Evolutionary conservation across 2,329 filamentous ascomycete species (phyloP), one percentile per base, ranked within the genome.

Genomic region (Neoascochyta sp.): DNA sequence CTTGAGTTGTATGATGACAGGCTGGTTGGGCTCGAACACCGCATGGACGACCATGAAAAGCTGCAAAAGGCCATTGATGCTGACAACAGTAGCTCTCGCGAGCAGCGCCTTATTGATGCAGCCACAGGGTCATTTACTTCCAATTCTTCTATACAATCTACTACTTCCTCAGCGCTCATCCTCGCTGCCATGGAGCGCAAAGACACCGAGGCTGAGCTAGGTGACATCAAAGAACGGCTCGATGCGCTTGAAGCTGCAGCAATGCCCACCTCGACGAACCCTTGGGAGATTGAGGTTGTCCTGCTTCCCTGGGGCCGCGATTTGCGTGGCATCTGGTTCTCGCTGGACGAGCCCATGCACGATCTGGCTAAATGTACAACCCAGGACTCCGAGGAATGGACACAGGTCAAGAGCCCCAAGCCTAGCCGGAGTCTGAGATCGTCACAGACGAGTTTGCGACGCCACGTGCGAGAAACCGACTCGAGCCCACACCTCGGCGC

Each of bases 231-330:
- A 41, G 60, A 64, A 13, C 63, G 69, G 4, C 40, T 74, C 4
- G 50, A 67, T 16, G 67, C 75, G 23, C 66, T 86, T 7, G 80
- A 83, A 55, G 70, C 72, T 5, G 66, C 57, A 4, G 54, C 74
- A 7, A 60, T 78, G 16, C 83, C 84, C n/a, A 78, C 81, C 0
- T 67, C 68, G 16, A 62, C 64, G 22, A 70, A 75, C 22, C 81
- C 83, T 0, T 88, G 83, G 81, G 76, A 83, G 43, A 66, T 90
- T 2, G 83, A 89, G 51, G 80, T 89, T 4, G 78, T 89, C 1
- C 78, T 88, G 34, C 58, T 89, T 6, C 85, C 85, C 1, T 90
- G 86, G 56, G 73, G 74, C 4, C 60, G 65, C 22, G 58, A 68
- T n/a, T 52, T 77, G 13, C 66, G 63, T 37, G 73, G 74, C 2